Conservation (phyloP, 352 stramenopile species). For the Phytophthora tentaculata region DNA sequence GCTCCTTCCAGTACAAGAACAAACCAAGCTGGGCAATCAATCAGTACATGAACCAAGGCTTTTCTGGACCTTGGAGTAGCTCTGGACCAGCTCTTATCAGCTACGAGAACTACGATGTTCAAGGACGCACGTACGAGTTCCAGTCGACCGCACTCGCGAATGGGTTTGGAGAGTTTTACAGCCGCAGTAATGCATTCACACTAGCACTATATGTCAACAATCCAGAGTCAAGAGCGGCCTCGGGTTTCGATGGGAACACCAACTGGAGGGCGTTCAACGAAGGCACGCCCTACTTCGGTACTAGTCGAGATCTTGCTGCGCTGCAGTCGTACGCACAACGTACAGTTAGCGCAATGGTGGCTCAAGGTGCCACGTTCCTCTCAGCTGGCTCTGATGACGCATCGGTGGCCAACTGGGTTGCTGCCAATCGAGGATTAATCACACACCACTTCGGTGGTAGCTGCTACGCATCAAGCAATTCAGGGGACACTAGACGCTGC, state of each 20-base stretch:
- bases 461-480: constrained; percentile 69
- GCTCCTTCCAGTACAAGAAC: constrained; percentile 44
- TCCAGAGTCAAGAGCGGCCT: constrained; percentile 48
- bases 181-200: constrained; percentile 45
- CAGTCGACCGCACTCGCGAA: constrained; percentile 56
- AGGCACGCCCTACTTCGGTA: constrained; percentile 48
- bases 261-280: constrained; percentile 49
- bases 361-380: constrained; percentile 59
- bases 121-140: constrained; percentile 63
- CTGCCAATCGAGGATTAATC: constrained; percentile 28
- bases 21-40: constrained; percentile 42
- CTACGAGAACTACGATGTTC: constrained; percentile 65
- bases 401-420: constrained; percentile 50
- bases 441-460: constrained; percentile 76
- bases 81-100: constrained; percentile 58
- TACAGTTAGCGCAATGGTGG: constrained; percentile 47
- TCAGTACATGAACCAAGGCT: constrained; percentile 59
- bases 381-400: constrained; percentile 30
- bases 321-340: constrained; percentile 55
- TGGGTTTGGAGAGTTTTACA: constrained; percentile 49
- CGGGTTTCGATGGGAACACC: constrained; percentile 50
- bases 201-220: constrained; percentile 71
- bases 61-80: constrained; percentile 46
- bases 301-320: constrained; percentile 55
- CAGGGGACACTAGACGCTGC: constrained; percentile 50